A percentile compares a stretch with the other conserved stretches of the same genome.
phyloP scores from a whole-genome alignment of 2,329 filamentous ascomycete genomes.

The Hypoxylon sp. region DNA sequence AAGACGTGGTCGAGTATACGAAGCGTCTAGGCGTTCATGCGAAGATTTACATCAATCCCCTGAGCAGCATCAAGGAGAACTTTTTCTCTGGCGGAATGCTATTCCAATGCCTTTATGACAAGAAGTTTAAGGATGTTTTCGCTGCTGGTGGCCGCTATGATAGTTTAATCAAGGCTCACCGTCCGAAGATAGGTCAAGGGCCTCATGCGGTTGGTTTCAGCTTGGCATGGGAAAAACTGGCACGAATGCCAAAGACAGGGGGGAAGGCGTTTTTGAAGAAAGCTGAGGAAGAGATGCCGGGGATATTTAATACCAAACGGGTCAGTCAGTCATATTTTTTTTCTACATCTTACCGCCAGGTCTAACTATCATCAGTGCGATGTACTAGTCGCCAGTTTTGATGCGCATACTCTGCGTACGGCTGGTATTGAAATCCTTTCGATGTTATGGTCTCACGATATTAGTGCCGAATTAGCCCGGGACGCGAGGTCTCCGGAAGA shows the following conservation, averaged over 20 bases:
- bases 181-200: slow-evolving; percentile 76
- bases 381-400: slow-evolving; percentile 90
- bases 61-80: slow-evolving; percentile 90
- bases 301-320: slow-evolving; percentile 73
- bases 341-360: neutral
- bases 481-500: slow-evolving; percentile 86
- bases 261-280: slow-evolving; percentile 78
- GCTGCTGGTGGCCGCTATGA: slow-evolving; percentile 96
- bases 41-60: slow-evolving; percentile 86
- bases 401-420: slow-evolving; percentile 80
- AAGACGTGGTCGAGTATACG: slow-evolving; percentile 81
- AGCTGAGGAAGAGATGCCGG: slow-evolving; percentile 72
- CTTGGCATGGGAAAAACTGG: slow-evolving; percentile 87
- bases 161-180: slow-evolving; percentile 85
- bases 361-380: slow-evolving; percentile 74
- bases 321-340: slow-evolving; percentile 61
- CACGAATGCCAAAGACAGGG: slow-evolving; percentile 72
- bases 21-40: slow-evolving; percentile 81
- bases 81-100: slow-evolving; percentile 90
- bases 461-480: slow-evolving; percentile 89
- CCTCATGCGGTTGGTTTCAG: slow-evolving; percentile 93
- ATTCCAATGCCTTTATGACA: slow-evolving; percentile 92
- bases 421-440: slow-evolving; percentile 83
- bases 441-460: slow-evolving; percentile 84
- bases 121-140: slow-evolving; percentile 86